Base-by-base conservation (phyloP, 169 alveolate genomes). In the Eimeria acervulina region DNA sequence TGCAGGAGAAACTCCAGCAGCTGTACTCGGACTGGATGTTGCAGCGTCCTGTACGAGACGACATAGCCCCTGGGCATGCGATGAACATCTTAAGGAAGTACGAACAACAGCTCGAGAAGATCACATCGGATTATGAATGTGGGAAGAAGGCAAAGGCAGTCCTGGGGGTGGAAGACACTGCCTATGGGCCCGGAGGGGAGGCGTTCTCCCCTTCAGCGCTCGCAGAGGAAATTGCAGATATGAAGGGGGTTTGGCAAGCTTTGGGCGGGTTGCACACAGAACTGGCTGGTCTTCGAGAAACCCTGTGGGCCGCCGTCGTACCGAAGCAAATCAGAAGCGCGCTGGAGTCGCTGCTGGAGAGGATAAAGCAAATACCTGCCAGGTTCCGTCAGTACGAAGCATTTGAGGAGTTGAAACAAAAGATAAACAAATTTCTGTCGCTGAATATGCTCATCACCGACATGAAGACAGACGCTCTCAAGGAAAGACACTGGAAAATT, bases 401-500 rank as follows among this genome's bases (percentile, higher is more conserved):
- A 7, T 99, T 98, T 97, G 99, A 99, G 63, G 98, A 98, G 42
- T 97, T 98, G 95, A 98, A 98, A 36, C 66, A 33, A 61, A 96
- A 66, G n/a, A 52, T 95, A 28, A 88, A 94, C 55, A 28, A 76
- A 31, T 92, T 40, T 42, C 76, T 96, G n/a, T 31, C 51, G 23
- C 95, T 93, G 21, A 93, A 96, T 95, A 15, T 97, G 96, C 89
- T 92, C 31, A 61, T 95, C 68, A 91, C 97, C 17, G 99, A 99
- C 66, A 95, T 98, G 94, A 98, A 99, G 95, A 98, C 99, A 2
- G 99, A 99, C 74, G 99, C 99, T 10, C 98, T 99, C 97, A 99
- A 99, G 96, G 99, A 98, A 36, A 96, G 99, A 40, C 99, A 99
- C 96, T 99, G 99, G 99, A 98, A 98, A 95, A 94, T 94, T 13